A percentile compares a stretch with the other conserved stretches of the same genome.
Conservation (phyloP, 768 basidiomycete genomes). For the Multifurca ochricompacta region DNA sequence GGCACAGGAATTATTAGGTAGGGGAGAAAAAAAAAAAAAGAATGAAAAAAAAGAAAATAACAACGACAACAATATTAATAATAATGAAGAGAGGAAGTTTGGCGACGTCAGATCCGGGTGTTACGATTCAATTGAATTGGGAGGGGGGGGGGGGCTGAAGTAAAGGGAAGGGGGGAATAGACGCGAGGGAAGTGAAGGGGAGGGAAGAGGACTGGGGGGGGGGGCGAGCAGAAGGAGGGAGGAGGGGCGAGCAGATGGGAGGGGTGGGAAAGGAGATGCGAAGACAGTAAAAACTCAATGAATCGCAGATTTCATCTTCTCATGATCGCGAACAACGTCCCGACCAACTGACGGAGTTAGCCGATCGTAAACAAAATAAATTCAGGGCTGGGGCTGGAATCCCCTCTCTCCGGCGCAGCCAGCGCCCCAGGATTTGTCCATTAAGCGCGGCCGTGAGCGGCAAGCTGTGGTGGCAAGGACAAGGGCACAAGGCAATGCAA, state of each 20-base stretch:
- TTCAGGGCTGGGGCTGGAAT: slow-evolving; percentile 13
- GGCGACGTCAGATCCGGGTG: no score
- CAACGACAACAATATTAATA: no score
- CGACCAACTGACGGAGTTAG: not conserved
- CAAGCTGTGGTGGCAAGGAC: not conserved
- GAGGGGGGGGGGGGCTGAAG: not conserved
- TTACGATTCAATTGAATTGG: no score
- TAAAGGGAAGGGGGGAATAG: not conserved
- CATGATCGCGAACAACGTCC: not conserved
- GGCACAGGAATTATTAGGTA: not conserved
- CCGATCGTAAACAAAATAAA: slow-evolving; percentile 16
- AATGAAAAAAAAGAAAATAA: no score
- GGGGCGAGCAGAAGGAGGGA: not conserved
- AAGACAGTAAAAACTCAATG: no score
- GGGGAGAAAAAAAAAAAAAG: not conserved
- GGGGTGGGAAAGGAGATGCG: not conserved
- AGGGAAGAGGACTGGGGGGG: not conserved
- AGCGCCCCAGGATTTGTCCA: not conserved
- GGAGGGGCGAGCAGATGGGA: not conserved
- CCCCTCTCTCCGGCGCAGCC: not conserved
- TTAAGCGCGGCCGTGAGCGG: not conserved
- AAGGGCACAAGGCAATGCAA: no score
- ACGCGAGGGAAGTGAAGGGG: not conserved
- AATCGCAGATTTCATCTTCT: slow-evolving; percentile 6
- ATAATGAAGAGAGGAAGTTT: no score